Base-by-base conservation (phyloP, 169 alveolate species). In the Fabrea salina region DNA sequence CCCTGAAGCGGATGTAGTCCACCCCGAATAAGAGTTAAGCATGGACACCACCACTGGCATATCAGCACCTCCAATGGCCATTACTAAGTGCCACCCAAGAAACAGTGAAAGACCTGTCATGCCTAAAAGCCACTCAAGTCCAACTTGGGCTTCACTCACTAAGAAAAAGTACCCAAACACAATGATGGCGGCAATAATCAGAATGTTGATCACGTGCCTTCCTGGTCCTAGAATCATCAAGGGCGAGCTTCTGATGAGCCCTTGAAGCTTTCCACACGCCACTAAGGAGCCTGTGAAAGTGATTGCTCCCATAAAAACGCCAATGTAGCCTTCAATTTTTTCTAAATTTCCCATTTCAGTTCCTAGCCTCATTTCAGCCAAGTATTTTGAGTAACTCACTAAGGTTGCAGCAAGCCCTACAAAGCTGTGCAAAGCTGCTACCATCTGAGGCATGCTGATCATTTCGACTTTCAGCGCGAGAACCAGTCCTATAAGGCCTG, bases 331-430 rank as follows among this genome's bases (percentile, higher is more conserved):
- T 50, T 88, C 92, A 7, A 82, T 30, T 68, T 86, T 80, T 72
- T 90, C 95, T 19, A 87, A 75, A 33, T 70, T 56, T 19, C 33
- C 67, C 39, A 56, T 16, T 16, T 27, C 2, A n/a, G n/a, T 35
- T 1, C 13, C 13, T 56, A 19, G 11, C n/a, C n/a, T n/a, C n/a
- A n/a, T n/a, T n/a, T n/a, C n/a, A n/a, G n/a, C n/a, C 53, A 61
- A 35, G 51, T 30, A 61, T 61, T 90, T 88, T 50, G 96, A 91
- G 64, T 84, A 81, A 44, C 96, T 93, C 6, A 96, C 96, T 64
- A 95, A 54, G 51, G 95, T 92, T 25, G 99, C 99, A 39, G 99
- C 98, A 54, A 97, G 75, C 35, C 99, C 99, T 71, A 97, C 99
- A 66, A 95, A 93, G 64, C 97, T 86, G 79, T 97, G 99, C 92